Base-by-base conservation (phyloP, 2,329 filamentous ascomycete species). In the Exophiala bonariae region DNA sequence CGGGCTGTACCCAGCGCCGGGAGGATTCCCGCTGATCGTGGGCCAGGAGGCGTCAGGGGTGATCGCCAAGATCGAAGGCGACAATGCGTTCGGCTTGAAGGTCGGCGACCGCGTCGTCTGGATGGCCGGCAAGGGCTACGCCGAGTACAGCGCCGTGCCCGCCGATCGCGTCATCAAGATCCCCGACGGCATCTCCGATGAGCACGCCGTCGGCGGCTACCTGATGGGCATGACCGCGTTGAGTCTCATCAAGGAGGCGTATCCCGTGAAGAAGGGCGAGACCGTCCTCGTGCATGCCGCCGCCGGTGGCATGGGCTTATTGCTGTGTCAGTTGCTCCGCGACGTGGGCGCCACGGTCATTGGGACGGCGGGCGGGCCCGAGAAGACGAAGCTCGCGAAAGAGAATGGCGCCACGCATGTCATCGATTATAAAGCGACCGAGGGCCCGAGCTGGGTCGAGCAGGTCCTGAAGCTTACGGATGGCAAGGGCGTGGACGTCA, bases 241-340 rank as follows among this genome's bases (percentile, higher is more conserved):
- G 58, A 87, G 88, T 0, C 76, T 96, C 22, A 80, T 89, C 49
- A 81, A 85, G 47, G 89, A 95, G 65, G 81, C 86, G 3, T 76
- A 86, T 55, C 61, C 74, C 1, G 87, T 92, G 5, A 75, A 89
- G 64, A 76, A 81, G 56, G 87, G 85, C 1, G 88, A 95, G 58
- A 93, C 86, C 83, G 77, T 89, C 0, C 79, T 96, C 2, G 82
- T 96, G 13, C 89, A 93, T 59, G 90, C 90, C 0, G 90, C 90
- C 0, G 89, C 89, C 0, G 90, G 90, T 13, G 90, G 90, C 13
- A 87, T 89, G 1, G 88, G 87, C 0, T 71, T 85, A 34, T 79
- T 87, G 68, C 76, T 96, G 20, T 48, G 45, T 32, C 89, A 95
- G 74, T 70, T 95, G 57, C 71, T 95, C 32, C 80, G 78, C 56